Evolutionary conservation across 2,329 filamentous ascomycete genomes (phyloP).

Genomic region (Hyphodiscus sp.): DNA sequence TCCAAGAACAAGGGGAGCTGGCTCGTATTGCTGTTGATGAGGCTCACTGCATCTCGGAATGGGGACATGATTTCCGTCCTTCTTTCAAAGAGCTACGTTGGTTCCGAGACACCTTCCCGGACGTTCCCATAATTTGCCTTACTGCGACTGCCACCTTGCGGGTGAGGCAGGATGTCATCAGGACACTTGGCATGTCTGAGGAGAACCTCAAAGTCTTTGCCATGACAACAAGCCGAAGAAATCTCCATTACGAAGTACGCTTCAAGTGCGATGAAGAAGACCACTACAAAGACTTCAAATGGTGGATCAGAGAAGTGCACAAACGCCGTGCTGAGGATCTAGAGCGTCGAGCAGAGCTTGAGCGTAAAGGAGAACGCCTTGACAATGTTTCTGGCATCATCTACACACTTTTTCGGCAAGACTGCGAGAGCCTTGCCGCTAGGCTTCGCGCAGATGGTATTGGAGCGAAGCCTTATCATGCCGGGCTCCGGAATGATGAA

Average conservation of each 20-base stretch:
- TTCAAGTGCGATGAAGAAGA: conserved; percentile 74
- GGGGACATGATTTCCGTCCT: conserved; percentile 95
- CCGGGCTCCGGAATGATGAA: conserved; percentile 58
- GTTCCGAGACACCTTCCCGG: conserved; percentile 75
- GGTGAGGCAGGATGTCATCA: conserved; percentile 78
- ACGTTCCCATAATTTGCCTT: conserved; percentile 85
- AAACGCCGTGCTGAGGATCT: conserved; percentile 55
- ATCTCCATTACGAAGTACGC: conserved; percentile 84
- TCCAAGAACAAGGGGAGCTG: conserved; percentile 78
- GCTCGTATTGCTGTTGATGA: conserved; percentile 86
- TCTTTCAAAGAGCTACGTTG: conserved; percentile 83
- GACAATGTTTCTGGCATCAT: conserved; percentile 71
- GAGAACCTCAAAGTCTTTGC: conserved; percentile 65
- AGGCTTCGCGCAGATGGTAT: conserved; percentile 62
- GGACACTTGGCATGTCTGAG: conserved; percentile 61
- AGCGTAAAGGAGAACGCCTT: conserved; percentile 44
- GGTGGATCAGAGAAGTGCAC: conserved; percentile 71
- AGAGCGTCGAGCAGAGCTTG: conserved; percentile 51
- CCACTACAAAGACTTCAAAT: conserved; percentile 64
- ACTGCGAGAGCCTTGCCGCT: conserved; percentile 65
- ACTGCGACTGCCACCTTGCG: conserved; percentile 83
- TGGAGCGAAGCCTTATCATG: conserved; percentile 67
- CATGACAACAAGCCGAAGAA: conserved; percentile 76
- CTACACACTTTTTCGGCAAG: conserved; percentile 68
- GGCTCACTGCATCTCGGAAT: conserved; percentile 95